A percentile compares a stretch with the other conserved stretches of the same genome.
Conservation (phyloP, 345 rosid species). For the Pistacia vera region DNA sequence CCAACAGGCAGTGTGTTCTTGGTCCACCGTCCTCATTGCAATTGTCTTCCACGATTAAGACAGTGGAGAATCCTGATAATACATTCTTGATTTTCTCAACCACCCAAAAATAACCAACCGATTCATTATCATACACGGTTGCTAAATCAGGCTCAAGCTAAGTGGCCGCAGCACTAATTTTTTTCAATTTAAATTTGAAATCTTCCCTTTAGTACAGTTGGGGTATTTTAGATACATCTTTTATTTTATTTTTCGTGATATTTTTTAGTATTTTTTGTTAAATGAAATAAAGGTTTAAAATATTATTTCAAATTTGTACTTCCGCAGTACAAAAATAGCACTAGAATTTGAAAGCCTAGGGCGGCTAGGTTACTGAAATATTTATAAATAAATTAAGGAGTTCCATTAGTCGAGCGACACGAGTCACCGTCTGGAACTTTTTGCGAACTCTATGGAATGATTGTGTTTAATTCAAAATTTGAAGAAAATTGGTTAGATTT, state of each 20-base stretch:
- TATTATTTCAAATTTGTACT: too few species aligned
- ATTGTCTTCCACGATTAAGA: constrained; percentile 11
- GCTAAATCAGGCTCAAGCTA: neutral
- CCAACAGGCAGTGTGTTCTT: neutral
- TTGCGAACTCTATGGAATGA: neutral
- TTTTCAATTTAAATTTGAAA: constrained; percentile 13
- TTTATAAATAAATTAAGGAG: neutral
- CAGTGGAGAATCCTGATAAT: constrained; percentile 7
- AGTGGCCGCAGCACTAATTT: neutral
- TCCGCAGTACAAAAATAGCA: neutral
- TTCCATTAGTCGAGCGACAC: neutral
- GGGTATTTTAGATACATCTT: neutral
- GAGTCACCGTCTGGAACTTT: neutral
- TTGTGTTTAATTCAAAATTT: neutral
- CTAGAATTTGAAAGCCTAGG: constrained; percentile 23
- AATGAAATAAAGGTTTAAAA: too few species aligned
- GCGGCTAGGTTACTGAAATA: constrained; percentile 15
- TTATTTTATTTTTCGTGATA: too few species aligned
- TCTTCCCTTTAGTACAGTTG: neutral
- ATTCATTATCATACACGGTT: neutral
- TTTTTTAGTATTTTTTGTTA: too few species aligned
- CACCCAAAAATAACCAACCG: neutral
- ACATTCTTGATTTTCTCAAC: neutral
- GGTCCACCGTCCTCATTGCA: constrained; percentile 18
- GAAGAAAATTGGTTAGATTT: neutral